Conservation (phyloP, 352 stramenopile species). For the Globisporangium camurandrum region DNA sequence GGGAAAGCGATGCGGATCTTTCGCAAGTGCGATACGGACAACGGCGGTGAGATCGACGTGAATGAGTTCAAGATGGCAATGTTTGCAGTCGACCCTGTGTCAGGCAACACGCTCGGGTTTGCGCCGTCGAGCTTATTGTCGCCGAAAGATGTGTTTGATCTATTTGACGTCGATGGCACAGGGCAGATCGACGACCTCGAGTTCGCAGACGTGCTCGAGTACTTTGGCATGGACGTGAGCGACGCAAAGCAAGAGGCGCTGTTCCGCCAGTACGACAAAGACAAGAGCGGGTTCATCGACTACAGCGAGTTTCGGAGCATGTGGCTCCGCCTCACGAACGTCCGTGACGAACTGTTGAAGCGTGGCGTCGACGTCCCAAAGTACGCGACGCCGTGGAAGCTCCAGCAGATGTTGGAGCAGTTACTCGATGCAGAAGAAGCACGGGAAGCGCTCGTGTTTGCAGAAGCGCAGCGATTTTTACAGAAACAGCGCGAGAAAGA, state of each 20-base stretch:
- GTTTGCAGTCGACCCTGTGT: slow-evolving; percentile 87
- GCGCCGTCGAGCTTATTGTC: slow-evolving; percentile 71
- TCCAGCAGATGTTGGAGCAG: slow-evolving; percentile 84
- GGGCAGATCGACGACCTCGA: slow-evolving; percentile 91
- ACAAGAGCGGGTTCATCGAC: slow-evolving; percentile 89
- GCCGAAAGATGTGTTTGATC: slow-evolving; percentile 87
- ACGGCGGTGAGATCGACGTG: slow-evolving; percentile 87
- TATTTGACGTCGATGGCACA: slow-evolving; percentile 87
- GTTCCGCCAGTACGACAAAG: slow-evolving; percentile 91
- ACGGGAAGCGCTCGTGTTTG: slow-evolving; percentile 65
- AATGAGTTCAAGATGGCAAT: slow-evolving; percentile 92
- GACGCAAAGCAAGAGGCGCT: slow-evolving; percentile 88
- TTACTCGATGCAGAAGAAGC: slow-evolving; percentile 88
- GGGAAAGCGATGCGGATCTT: slow-evolving; percentile 91
- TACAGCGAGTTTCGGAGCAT: slow-evolving; percentile 93
- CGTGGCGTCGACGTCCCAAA: slow-evolving; percentile 85
- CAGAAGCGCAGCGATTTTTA: slow-evolving; percentile 68
- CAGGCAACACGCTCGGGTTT: slow-evolving; percentile 74
- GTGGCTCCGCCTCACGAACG: slow-evolving; percentile 79
- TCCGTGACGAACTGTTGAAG: slow-evolving; percentile 80
- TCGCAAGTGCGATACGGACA: slow-evolving; percentile 85
- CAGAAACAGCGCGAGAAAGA: slow-evolving; percentile 73
- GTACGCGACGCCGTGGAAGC: slow-evolving; percentile 67
- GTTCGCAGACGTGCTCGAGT: slow-evolving; percentile 92
- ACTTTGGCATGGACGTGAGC: slow-evolving; percentile 83